Evolutionary conservation across 2,329 filamentous ascomycete genomes (phyloP), one percentile per base, ranked within the genome.

Genomic region (Aspergillus terreus): DNA sequence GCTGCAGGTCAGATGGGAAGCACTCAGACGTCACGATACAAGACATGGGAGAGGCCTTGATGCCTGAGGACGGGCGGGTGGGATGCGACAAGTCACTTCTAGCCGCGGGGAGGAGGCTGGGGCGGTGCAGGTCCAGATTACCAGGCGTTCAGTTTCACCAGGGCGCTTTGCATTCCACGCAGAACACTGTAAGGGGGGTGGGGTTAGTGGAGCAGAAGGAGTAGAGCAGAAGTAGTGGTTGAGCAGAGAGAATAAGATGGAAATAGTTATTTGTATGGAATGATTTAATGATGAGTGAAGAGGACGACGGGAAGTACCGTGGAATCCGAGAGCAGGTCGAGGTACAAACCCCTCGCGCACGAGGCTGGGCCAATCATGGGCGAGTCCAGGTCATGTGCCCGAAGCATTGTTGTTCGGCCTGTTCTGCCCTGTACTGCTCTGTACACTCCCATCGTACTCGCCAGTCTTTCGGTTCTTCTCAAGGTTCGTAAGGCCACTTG

Each of bases 51-150:
- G 46, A 44, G 42, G 42, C 49, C 49, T 57, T 50, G 54, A 52
- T 57, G 54, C 54, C 54, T 57, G 54, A 57, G 54, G 54, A 55
- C 33, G 42, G 48, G 30, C 17, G 49, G 23, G 45, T 40, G 25
- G 14, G 45, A 45, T 47, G 49, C 42, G 54, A 54, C 54, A 55
- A 57, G 54, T 57, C 54, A 57, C 54, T 54, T 36, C 19, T 23
- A 23, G 23, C 6, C 23, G 15, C 44, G 33, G 51, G 45, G 45
- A 19, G 40, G 44, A 44, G 43, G 44, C 32, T 21, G 44, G 38
- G 38, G 19, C 14, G 21, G 9, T 15, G 40, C 44, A 32, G 52
- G 23, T 23, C 23, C 23, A 23, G 23, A 6, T 23, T 23, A 23
- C 23, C 23, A 23, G 23, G 23, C 4, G 23, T 23, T 23, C 6